Conservation (phyloP, 73 alveolate species). For the Stentor coeruleus region DNA sequence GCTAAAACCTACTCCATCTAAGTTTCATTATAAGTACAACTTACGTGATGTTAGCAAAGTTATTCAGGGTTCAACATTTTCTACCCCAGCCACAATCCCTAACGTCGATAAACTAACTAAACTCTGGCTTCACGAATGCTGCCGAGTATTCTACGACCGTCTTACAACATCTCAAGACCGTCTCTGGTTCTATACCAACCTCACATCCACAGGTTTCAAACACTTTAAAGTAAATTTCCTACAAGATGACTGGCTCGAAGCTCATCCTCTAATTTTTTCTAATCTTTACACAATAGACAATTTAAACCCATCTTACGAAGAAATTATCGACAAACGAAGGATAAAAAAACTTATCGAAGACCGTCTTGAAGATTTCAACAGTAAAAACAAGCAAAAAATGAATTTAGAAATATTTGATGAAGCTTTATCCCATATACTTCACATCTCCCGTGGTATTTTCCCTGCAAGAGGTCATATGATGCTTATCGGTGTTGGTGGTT, state of each 20-base stretch:
- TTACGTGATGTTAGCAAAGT: constrained; percentile 98
- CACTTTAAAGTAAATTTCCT: constrained; percentile 59
- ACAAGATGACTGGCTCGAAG: constrained; percentile 63
- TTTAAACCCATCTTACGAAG: constrained; percentile 86
- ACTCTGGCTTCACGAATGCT: constrained; percentile 87
- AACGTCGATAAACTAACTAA: constrained; percentile 75
- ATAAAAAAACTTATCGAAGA: constrained; percentile 71
- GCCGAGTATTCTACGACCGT: constrained; percentile 78
- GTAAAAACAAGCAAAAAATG: constrained; percentile 77
- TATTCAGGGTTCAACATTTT: constrained; percentile 90
- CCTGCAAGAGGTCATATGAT: constrained; percentile 90
- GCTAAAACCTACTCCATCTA: constrained; percentile 99
- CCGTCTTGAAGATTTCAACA: constrained; percentile 77
- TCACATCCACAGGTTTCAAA: constrained; percentile 52
- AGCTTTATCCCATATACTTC: constrained; percentile 85
- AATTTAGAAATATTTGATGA: constrained; percentile 85
- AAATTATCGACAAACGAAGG: constrained; percentile 53
- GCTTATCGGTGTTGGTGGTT: constrained; percentile 98
- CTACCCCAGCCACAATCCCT: constrained; percentile 70
- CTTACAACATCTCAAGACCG: constrained; percentile 54
- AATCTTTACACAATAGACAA: constrained; percentile 73
- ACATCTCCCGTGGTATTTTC: constrained; percentile 84
- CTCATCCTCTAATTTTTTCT: constrained; percentile 59
- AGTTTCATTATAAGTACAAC: constrained; percentile 99
- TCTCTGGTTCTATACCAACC: constrained; percentile 69